Percentiles rank a stretch among this genome's conserved stretches.
phyloP scores from a whole-genome alignment of 371 early-diverging fungal species.

The Circinella umbellata region DNA sequence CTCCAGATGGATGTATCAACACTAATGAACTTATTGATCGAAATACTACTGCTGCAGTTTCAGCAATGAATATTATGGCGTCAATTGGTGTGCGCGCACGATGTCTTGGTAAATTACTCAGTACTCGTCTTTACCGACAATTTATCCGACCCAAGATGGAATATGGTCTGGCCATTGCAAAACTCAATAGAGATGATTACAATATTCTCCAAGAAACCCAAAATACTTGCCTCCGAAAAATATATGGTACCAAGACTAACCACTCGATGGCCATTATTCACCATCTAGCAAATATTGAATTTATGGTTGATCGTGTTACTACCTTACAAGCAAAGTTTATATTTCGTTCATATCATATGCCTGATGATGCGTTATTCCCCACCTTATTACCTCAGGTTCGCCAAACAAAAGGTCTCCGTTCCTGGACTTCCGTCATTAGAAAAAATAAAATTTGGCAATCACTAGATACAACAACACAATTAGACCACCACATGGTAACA shows the following conservation, averaged over 20 bases:
- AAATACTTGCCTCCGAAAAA: slow-evolving; percentile 19
- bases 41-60: neutral
- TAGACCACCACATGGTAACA: too few relatives aligned
- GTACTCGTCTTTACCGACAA: slow-evolving; percentile 3
- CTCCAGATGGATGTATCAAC: neutral
- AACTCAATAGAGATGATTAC: neutral
- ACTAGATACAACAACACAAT: neutral
- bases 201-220: slow-evolving; percentile 6
- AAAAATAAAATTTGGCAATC: neutral
- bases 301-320: slow-evolving; percentile 10
- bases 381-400: neutral
- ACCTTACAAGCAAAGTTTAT: slow-evolving; percentile 15
- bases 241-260: slow-evolving; percentile 16
- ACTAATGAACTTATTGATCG: neutral
- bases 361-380: neutral
- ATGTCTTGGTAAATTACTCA: slow-evolving; percentile 9
- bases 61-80: slow-evolving; percentile 1
- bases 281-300: slow-evolving; percentile 19
- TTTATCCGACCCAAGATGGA: slow-evolving; percentile 25
- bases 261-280: slow-evolving; percentile 21
- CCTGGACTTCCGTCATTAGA: neutral
- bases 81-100: slow-evolving; percentile 3
- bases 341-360: neutral
- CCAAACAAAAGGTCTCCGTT: neutral
- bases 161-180: slow-evolving; percentile 13